phyloP scores from a whole-genome alignment of 1,284 basidiomycete genomes.

The Athelia psychrophila region DNA sequence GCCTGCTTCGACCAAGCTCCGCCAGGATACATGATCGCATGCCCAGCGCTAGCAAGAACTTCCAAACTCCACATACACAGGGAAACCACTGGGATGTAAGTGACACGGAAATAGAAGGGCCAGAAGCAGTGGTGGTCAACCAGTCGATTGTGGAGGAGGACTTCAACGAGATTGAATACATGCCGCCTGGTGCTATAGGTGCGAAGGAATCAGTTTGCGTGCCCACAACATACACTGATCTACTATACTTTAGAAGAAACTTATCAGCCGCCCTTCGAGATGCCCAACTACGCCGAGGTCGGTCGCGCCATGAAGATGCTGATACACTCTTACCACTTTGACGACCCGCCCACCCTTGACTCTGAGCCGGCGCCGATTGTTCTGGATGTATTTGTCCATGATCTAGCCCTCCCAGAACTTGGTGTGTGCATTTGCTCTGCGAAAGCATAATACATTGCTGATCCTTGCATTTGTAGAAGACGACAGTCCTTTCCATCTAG shows the following conservation, averaged over 20 bases:
- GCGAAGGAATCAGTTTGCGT: not conserved
- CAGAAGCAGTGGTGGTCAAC: conserved; percentile 29
- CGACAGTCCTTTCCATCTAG: not conserved
- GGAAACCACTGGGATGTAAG: conserved; percentile 75
- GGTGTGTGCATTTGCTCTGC: not conserved
- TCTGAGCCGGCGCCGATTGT: not conserved
- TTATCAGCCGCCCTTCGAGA: not conserved
- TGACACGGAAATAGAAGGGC: conserved; percentile 51
- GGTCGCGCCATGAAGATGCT: not conserved
- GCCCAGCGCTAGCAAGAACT: conserved; percentile 41
- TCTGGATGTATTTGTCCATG: not conserved
- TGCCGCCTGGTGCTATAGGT: conserved; percentile 63
- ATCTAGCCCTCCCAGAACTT: not conserved
- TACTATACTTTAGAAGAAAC: not conserved
- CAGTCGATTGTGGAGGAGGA: conserved; percentile 38
- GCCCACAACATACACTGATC: not conserved
- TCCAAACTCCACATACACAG: conserved; percentile 65
- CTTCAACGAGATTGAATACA: conserved; percentile 74
- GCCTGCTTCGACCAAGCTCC: conserved; percentile 58
- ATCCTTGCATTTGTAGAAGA: not conserved
- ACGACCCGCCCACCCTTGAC: not conserved
- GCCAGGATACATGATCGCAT: conserved; percentile 53
- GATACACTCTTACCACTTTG: not conserved
- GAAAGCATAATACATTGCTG: not conserved
- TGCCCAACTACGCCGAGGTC: not conserved